Conservation (phyloP, 805 yeast species). For the Starmerella tilneyi region DNA sequence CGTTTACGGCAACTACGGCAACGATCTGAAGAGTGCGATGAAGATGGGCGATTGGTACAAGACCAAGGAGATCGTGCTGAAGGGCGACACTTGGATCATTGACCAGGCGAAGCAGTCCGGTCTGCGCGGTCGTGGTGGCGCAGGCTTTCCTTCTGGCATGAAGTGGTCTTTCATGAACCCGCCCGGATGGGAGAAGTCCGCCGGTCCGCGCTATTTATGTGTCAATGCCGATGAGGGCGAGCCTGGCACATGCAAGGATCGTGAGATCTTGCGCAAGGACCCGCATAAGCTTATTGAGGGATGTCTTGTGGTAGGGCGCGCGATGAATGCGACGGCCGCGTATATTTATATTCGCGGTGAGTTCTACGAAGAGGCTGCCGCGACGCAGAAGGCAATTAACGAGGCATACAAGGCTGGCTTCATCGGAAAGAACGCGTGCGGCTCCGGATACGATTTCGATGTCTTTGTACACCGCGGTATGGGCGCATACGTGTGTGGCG, state of each 20-base stretch:
- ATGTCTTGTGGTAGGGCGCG: slow-evolving; percentile 80
- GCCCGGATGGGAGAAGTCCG: slow-evolving; percentile 87
- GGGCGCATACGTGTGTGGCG: slow-evolving; percentile 92
- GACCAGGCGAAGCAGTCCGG: slow-evolving; percentile 79
- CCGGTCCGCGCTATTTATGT: slow-evolving; percentile 80
- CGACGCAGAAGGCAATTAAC: slow-evolving; percentile 70
- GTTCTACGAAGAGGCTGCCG: slow-evolving; percentile 69
- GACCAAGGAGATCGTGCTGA: slow-evolving; percentile 71
- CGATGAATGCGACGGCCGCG: slow-evolving; percentile 89
- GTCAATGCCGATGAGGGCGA: slow-evolving; percentile 93
- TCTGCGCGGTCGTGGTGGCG: slow-evolving; percentile 86
- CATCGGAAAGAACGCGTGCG: slow-evolving; percentile 78
- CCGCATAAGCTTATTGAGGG: slow-evolving; percentile 89
- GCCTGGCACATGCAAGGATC: slow-evolving; percentile 88
- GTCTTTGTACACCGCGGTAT: slow-evolving; percentile 80
- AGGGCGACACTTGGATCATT: slow-evolving; percentile 85
- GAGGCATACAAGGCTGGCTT: slow-evolving; percentile 76
- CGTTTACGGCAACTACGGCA: slow-evolving; percentile 64
- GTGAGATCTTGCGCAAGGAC: slow-evolving; percentile 83
- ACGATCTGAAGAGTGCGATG: slow-evolving; percentile 61
- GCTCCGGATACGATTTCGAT: slow-evolving; percentile 75
- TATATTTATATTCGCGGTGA: slow-evolving; percentile 87
- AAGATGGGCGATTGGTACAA: slow-evolving; percentile 87
- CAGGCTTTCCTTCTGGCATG: slow-evolving; percentile 84
- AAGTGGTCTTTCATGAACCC: slow-evolving; percentile 94